Evolutionary conservation across 768 basidiomycete genomes (phyloP), one percentile per base, ranked within the genome.

Genomic region (Phlebiopsis flavidoalba): DNA sequence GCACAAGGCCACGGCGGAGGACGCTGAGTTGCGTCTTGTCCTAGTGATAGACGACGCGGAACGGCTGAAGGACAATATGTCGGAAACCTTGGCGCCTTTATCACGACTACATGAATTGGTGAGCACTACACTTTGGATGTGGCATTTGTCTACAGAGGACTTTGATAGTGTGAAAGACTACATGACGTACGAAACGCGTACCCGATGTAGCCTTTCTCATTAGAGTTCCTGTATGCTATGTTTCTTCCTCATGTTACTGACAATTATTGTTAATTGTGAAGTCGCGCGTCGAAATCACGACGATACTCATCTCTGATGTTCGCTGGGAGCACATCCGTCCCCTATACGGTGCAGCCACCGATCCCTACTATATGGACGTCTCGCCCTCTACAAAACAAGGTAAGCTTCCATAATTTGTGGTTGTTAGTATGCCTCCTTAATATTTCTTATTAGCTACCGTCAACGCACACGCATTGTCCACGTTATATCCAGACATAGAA

Each of bases 251-350:
- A 12, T 22, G 26, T 51, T 46, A 26, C 50, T 51, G 50, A 51
- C 50, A 26, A n/a, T 3, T n/a, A 14, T 51, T n/a, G 33, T 31
- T 31, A 2, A 12, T 36, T 45, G 17, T 55, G 8, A 61, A 91
- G 90, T 73, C 87, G 14, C 79, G 75, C 57, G 70, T 87, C 8
- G 81, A 85, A 31, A 64, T 91, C 33, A 80, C 79, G 1, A 81
- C 85, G 0, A 73, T 92, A 5, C 79, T 91, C 53, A 66, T 89
- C 17, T 91, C 89, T 1, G 79, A 81, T 54, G 77, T 82, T 8
- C 77, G 78, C 14, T 93, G 91, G 91, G 83, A 86, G 56, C 83
- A 89, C 60, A 79, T 91, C 52, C 52, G 83, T n/a, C 89, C 89
- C 1, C 71, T 84, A 0, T 70, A 87, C 0, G 89, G 88, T 8